Evolutionary conservation across 768 basidiomycete species (phyloP).

Genomic region (Trametes cingulata): DNA sequence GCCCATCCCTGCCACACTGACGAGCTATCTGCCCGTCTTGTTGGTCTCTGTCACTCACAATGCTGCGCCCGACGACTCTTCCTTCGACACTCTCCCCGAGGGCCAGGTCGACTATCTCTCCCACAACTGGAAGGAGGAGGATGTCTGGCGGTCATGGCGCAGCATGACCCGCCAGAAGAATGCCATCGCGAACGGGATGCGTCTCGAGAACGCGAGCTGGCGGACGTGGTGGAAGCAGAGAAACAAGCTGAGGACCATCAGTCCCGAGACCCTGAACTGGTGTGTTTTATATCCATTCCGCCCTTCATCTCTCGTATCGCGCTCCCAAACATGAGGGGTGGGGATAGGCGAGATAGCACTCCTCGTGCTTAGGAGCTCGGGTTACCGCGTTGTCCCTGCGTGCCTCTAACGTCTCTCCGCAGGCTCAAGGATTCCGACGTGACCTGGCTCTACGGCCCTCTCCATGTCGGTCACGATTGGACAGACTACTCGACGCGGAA

Average conservation of each 20-base stretch:
- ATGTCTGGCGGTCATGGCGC: slow-evolving; percentile 98
- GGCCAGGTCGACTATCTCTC: slow-evolving; percentile 99
- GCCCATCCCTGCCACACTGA: slow-evolving; percentile 30
- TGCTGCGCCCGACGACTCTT: slow-evolving; percentile 68
- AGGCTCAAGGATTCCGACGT: slow-evolving; percentile 99
- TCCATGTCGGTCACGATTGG: slow-evolving; percentile 92
- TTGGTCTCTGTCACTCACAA: slow-evolving; percentile 63
- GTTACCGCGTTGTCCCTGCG: slow-evolving; percentile 14
- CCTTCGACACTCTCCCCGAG: slow-evolving; percentile 79
- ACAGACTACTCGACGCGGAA: slow-evolving; percentile 58
- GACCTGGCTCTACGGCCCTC: slow-evolving; percentile 97
- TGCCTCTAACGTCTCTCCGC: slow-evolving; percentile 23
- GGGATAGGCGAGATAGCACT: slow-evolving; percentile 13
- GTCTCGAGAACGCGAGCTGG: slow-evolving; percentile 98
- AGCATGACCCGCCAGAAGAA: slow-evolving; percentile 99
- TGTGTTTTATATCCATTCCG: slow-evolving; percentile 40
- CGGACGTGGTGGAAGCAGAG: slow-evolving; percentile 99
- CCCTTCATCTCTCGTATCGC: slow-evolving; percentile 23
- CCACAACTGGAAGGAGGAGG: slow-evolving; percentile 97
- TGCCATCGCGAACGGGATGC: slow-evolving; percentile 91
- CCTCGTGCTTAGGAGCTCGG: slow-evolving; percentile 15
- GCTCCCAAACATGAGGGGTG: slow-evolving; percentile 15
- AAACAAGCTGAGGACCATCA: slow-evolving; percentile 92
- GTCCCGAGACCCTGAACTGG: slow-evolving; percentile 98
- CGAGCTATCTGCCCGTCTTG: slow-evolving; percentile 67